Evolutionary conservation across 2,329 filamentous ascomycete species (phyloP), one percentile per base, ranked within the genome.

Genomic region (Aureobasidium sp.): DNA sequence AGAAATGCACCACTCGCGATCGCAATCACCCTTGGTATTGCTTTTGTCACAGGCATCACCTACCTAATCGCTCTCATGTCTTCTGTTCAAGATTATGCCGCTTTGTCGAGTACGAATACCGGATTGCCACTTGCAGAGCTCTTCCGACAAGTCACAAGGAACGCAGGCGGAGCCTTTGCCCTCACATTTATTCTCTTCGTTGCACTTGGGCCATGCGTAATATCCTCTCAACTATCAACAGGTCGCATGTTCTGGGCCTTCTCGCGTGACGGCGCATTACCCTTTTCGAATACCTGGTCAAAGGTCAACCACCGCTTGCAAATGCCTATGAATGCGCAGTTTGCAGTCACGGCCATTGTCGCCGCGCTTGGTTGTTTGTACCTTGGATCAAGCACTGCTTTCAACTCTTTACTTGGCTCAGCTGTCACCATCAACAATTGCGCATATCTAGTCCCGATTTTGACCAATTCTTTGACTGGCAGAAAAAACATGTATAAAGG

Each of bases 31-130:
- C 78, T 84, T 0, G 63, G 76, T 0, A 75, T 75, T 21, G 68
- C 67, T 16, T 67, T 67, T 3, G 66, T 75, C 0, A 70, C 83
- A 0, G 83, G 82, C 0, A 81, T 84, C 44, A 75, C 78, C 15
- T 81, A 84, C 74, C 66, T 84, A 11, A 74, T 84, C 11, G 79
- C 81, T 0, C 72, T 83, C 32, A 75, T 82, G 13, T 86, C 84
- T 65, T 82, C 78, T 27, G 72, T 85, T 16, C 76, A 76, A 2
- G 76, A 84, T 61, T 71, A 81, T 13, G 73, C 58, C 2, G 58
- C 58, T 10, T 36, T 61, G 36, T 61, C 58, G 10, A 32, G 27
- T 30, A 61, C 45, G 1, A 61, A 61, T 7, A 79, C 77, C 6
- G 74, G 74, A 1, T 71, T 79, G 6, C 78, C 78, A 0, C 70